Conservation (phyloP, 192 early-diverging fungal genomes). For the Podila horticola region DNA sequence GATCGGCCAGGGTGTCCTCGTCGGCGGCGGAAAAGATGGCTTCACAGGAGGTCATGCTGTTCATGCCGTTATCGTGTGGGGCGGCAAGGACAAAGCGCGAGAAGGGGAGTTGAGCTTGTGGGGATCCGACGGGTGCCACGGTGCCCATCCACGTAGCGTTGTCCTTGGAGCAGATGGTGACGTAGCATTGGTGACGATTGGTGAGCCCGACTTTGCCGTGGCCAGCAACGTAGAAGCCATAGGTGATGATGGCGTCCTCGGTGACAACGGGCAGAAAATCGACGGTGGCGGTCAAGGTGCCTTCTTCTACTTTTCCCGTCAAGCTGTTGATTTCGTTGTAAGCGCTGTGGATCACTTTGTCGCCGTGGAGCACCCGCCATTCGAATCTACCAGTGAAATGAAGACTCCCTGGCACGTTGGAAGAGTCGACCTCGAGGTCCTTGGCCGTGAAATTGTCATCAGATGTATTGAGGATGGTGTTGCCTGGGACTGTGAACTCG, state of each 20-base stretch:
- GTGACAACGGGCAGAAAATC: conserved; percentile 28
- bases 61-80: conserved; percentile 39
- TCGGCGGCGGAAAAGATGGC: conserved; percentile 18
- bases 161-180: conserved; percentile 13
- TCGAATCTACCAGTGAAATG: conserved; percentile 13
- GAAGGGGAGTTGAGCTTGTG: conserved; percentile 13
- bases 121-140: conserved; percentile 18
- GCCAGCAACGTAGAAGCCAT: conserved; percentile 28
- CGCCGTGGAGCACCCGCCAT: conserved; percentile 6
- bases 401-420: background rate
- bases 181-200: conserved; percentile 28
- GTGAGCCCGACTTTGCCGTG: conserved; percentile 12
- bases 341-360: conserved; percentile 5
- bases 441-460: conserved; percentile 25
- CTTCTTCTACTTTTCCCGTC: conserved; percentile 11
- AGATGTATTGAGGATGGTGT: conserved; percentile 3
- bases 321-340: conserved; percentile 23
- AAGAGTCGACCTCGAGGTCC: conserved; percentile 23
- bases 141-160: conserved; percentile 25
- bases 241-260: conserved; percentile 25
- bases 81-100: conserved; percentile 29
- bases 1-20: background rate
- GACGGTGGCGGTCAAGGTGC: conserved; percentile 24
- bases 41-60: conserved; percentile 23
- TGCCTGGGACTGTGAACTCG: conserved; percentile 14